Evolutionary conservation across 192 early-diverging fungal genomes (phyloP), one percentile per base, ranked within the genome.

Genomic region (Linnemannia zychae): DNA sequence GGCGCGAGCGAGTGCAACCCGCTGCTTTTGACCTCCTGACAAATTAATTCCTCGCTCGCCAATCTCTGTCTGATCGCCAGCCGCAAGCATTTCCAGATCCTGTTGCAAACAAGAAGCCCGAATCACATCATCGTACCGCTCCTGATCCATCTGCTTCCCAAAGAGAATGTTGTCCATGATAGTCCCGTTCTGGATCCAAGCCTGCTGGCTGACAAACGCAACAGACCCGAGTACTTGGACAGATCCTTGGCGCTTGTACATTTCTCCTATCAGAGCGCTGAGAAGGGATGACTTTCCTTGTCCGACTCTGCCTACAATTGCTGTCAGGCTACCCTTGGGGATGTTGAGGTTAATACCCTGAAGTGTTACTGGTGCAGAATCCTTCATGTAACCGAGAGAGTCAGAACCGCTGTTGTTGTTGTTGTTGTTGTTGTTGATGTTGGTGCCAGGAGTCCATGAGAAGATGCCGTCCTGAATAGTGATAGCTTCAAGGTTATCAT

Each of bases 21-120:
- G 90, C 69, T 96, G 94, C 66, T 95, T 95, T 90, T 99, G 98
- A 0, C 97, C 97, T 28, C 95, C 94, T 0, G 84, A 92, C 1
- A 96, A 68, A 11, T 89, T 92, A 53, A 89, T 86, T 0, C 86
- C 83, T 31, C 88, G 82, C 70, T 88, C 89, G 2, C 81, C 88
- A 71, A 90, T 89, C 47, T 88, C 83, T 2, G 88, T 88, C 37
- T 57, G 16, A 72, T 87, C 85, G 0, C 86, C 88, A 85, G 81
- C 20, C 18, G 74, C 49, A 0, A 76, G 15, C 33, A 82, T 82
- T 11, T 70, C 36, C 34, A 82, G 38, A 44, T 82, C 80, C 0
- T 52, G 80, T 4, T 46, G 24, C 49, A 82, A 22, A 18, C 57
- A 52, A 20, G 48, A 46, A 4, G 80, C 80, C 11, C 38, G 22